Conservation (phyloP, 345 rosid genomes). For the Gynandropsis gynandra region DNA sequence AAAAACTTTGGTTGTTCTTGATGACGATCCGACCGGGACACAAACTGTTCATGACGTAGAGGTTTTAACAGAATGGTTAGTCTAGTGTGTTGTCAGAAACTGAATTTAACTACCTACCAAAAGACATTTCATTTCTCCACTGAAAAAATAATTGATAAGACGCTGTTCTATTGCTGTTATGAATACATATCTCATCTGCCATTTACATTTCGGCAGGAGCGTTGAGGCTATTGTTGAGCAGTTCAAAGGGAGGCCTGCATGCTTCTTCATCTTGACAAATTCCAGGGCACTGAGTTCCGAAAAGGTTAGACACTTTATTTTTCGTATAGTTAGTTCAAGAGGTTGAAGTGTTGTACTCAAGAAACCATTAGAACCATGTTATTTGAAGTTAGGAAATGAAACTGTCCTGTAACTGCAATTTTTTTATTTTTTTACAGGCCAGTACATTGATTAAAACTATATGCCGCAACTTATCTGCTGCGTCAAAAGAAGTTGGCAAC, state of each 20-base stretch:
- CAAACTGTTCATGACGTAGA: slow-evolving; percentile 97
- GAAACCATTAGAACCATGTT: slow-evolving; percentile 5
- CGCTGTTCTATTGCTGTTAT: background rate
- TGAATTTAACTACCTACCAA: background rate
- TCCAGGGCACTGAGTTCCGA: slow-evolving; percentile 85
- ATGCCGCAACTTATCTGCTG: slow-evolving; percentile 56
- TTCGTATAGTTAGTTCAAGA: background rate
- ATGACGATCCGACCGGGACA: slow-evolving; percentile 98
- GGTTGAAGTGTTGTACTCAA: slow-evolving; percentile 11
- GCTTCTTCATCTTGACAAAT: slow-evolving; percentile 91
- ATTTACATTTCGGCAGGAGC: slow-evolving; percentile 45
- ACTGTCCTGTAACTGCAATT: slow-evolving; percentile 20
- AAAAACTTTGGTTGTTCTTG: slow-evolving; percentile 83
- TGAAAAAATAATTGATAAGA: slow-evolving; percentile 7
- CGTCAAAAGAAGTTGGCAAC: slow-evolving; percentile 53
- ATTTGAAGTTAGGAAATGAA: slow-evolving; percentile 2
- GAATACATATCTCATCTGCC: background rate
- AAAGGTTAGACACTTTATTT: slow-evolving; percentile 43
- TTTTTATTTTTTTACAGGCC: slow-evolving; percentile 49
- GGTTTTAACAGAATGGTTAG: slow-evolving; percentile 95
- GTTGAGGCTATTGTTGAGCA: slow-evolving; percentile 64
- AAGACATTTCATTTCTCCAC: background rate
- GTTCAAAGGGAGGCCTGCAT: slow-evolving; percentile 56
- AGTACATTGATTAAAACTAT: slow-evolving; percentile 59
- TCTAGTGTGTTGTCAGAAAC: slow-evolving; percentile 9